A percentile compares a stretch with the other conserved stretches of the same genome.
phyloP scores from a whole-genome alignment of 352 stramenopile species.

The Pythium folliculosum region DNA sequence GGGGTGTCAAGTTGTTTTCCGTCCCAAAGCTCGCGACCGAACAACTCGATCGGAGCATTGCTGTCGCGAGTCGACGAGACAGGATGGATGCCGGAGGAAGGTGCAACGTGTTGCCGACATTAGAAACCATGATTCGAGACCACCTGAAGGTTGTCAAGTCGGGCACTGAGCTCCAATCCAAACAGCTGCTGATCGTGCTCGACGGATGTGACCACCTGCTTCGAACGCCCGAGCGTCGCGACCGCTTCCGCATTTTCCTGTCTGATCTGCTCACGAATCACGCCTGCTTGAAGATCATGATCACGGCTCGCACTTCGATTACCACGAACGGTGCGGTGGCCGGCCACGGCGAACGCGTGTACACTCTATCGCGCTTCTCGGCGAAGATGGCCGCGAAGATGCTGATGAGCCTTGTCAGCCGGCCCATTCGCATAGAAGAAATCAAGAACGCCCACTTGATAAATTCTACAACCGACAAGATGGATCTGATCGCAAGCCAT shows the following conservation, averaged over 20 bases:
- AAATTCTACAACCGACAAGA: constrained; percentile 49
- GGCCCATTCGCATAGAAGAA: constrained; percentile 68
- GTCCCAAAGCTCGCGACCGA: constrained; percentile 59
- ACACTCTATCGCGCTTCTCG: constrained; percentile 63
- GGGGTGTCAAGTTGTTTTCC: constrained; percentile 70
- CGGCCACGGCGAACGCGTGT: constrained; percentile 72
- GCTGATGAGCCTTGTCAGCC: constrained; percentile 74
- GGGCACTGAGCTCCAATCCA: constrained; percentile 50
- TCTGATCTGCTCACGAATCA: constrained; percentile 76
- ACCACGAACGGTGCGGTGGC: constrained; percentile 62
- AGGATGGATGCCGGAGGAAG: constrained; percentile 28
- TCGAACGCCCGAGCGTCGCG: constrained; percentile 42
- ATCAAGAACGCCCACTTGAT: constrained; percentile 42
- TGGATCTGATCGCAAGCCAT: constrained; percentile 77
- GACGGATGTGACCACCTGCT: constrained; percentile 76
- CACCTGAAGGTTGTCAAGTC: constrained; percentile 54
- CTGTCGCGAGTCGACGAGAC: constrained; percentile 47
- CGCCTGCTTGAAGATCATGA: constrained; percentile 69
- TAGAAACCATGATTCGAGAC: constrained; percentile 54
- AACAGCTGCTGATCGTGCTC: constrained; percentile 67
- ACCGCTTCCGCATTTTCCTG: constrained; percentile 68
- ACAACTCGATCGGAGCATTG: constrained; percentile 56
- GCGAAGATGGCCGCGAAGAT: constrained; percentile 75
- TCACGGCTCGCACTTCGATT: constrained; percentile 62
- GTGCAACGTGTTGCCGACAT: constrained; percentile 48